Base-by-base conservation (phyloP, 192 early-diverging fungal genomes). In the Jimgerdemannia lactiflua region DNA sequence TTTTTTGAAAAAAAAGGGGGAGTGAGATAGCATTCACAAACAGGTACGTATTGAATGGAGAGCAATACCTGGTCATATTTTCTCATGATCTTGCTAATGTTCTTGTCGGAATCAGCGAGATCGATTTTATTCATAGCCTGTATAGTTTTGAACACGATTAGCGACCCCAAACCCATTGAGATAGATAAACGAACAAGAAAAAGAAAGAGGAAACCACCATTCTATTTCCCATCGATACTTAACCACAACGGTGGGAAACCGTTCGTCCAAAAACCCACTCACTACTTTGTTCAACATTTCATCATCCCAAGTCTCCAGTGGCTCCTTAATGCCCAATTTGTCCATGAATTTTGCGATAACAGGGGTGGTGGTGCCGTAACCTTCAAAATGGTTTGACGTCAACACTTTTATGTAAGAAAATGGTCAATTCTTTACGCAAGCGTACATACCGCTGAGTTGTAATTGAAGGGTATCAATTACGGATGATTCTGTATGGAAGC, bases 91-190 rank as follows among this genome's bases (percentile, higher is more conserved):
- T 89, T 84, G 29, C 91, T 88, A 70, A 95, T 94, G 77, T 95
- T 94, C 78, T 92, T 92, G 78, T 93, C 94, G 2, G 92, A 82
- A 64, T 95, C 94, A 2, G 94, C 89, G 75, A 94, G 86, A 73
- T 95, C 94, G 59, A 95, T 94, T 72, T 95, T 95, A 84, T 95
- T 95, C 42, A 95, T 82, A 3, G 94, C 92, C 49, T 59, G 2
- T 29, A 29, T 29, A 29, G 29, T 29, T 29, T 29, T 1, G 29
- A 29, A 29, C 29, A 29, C 29, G 29, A 29, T 29, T 29, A 29
- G 29, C 29, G 29, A 29, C 29, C 29, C 29, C 29, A 29, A 29
- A 29, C 0, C 29, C 1, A 1, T 29, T 29, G 29, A 29, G 29
- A 29, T 1, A 0, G 29, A 29, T 29, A 29, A 29, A 29, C 29